Base-by-base conservation (phyloP, 768 basidiomycete species). In the Tylopilus balloui region DNA sequence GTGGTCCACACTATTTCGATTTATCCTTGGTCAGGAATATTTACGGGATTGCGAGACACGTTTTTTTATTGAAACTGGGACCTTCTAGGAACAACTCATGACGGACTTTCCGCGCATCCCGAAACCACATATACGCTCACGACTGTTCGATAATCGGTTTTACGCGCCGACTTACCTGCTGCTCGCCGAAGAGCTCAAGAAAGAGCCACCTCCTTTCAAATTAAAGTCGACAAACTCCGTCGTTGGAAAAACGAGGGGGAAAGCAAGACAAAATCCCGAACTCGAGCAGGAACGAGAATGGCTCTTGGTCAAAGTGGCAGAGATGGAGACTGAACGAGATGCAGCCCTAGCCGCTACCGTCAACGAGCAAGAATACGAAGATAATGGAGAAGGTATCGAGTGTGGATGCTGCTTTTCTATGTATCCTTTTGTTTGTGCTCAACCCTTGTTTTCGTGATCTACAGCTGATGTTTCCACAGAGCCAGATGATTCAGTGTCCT, bases 351-450 rank as follows among this genome's bases (percentile, higher is more conserved):
- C 68, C 20, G 66, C 71, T 37, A 62, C 68, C 29, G 53, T 66
- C 32, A 64, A 68, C 41, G 65, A 72, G 47, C 64, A 75, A n/a
- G 75, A 73, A 35, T 68, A 72, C 21, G 71, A 74, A 17, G 80
- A 77, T 27, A 72, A 66, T 8, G 75, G 74, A 8, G 78, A 73
- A 42, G 86, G 84, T 3, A 81, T 93, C 29, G 90, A 93, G 58
- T 94, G 92, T 58, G 87, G 86, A 12, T 94, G 92, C 59, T 96
- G 92, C 67, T 95, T 92, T 61, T 69, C 78, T 4, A 73, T 69
- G 11, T 88, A 83, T 52, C 65, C 82, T 4, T 85, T 88, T 67
- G 88, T 90, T 64, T 48, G 88, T 71, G 34, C 37, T 24, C 23
- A 14, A 11, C 9, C 42, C 21, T 31, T 28, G 24, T 43, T 51